These are phyloP conservation scores for Suillus alpinus DNA, from an alignment of 768 basidiomycete genomes.

Conservation along the genomic window DNA sequence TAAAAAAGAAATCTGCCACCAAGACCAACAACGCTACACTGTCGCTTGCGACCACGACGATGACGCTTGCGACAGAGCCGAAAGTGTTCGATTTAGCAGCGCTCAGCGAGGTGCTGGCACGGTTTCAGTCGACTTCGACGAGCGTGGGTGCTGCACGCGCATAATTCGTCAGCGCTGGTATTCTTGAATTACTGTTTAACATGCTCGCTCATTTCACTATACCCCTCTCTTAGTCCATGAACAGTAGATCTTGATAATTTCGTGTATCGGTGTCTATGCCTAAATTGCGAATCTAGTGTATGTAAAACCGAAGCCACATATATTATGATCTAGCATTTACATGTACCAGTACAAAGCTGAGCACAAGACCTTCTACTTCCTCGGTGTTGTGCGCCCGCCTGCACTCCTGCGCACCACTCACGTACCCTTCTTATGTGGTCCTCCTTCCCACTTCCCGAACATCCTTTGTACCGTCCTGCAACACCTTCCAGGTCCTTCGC, in stretches of 20 bases:
- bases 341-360: not conserved
- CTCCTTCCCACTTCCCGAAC: not conserved
- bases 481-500: not conserved
- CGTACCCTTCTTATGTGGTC: not conserved
- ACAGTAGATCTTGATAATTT: not conserved
- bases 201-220: not conserved
- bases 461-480: not conserved
- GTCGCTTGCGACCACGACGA: conserved; percentile 14
- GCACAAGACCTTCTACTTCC: not conserved
- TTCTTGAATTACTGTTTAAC: not conserved
- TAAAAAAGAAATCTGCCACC: conserved; percentile 13
- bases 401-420: not conserved
- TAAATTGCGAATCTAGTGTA: not conserved
- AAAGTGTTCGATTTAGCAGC: conserved; percentile 23
- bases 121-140: conserved; percentile 17
- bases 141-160: not conserved
- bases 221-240: not conserved
- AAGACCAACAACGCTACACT: conserved; percentile 2
- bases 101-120: conserved; percentile 25
- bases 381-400: not conserved
- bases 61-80: conserved; percentile 8
- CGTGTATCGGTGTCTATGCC: not conserved
- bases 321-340: not conserved
- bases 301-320: not conserved
- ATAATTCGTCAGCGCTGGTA: not conserved